These are phyloP conservation scores for Chlamydomonas sp. DNA, from an alignment of 139 green algal genomes.

Conservation along the genomic window DNA sequence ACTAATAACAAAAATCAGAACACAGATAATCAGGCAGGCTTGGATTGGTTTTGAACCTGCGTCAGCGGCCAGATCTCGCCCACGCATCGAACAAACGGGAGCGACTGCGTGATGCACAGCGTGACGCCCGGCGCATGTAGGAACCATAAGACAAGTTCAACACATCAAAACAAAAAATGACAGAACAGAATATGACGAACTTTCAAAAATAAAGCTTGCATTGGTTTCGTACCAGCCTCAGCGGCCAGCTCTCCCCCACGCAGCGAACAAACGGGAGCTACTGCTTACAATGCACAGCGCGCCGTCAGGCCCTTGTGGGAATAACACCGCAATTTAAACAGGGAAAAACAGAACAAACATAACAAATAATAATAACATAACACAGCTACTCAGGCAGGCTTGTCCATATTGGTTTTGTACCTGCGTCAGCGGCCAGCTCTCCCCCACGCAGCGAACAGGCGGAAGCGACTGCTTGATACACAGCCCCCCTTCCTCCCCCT, in stretches of 20 bases:
- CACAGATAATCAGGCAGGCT: background rate
- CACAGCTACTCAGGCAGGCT: background rate
- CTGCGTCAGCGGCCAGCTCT: constrained; percentile 80
- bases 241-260: constrained; percentile 59
- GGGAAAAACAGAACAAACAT: background rate
- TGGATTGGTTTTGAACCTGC: constrained; percentile 41
- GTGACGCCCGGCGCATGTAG: too few relatives aligned
- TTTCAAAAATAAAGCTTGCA: too few relatives aligned
- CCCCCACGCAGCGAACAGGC: background rate
- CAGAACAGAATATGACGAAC: too few relatives aligned
- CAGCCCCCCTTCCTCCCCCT: too few relatives aligned
- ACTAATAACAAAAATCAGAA: background rate
- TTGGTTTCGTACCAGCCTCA: background rate
- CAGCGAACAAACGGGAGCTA: constrained; percentile 10
- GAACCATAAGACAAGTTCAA: too few relatives aligned
- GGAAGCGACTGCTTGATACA: background rate
- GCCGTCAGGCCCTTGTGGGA: too few relatives aligned
- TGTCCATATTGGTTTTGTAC: constrained; percentile 35
- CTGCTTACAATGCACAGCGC: too few relatives aligned
- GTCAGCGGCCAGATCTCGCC: constrained; percentile 87
- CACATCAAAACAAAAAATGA: too few relatives aligned
- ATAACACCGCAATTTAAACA: too few relatives aligned
- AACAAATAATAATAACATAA: background rate
- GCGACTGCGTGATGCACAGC: constrained; percentile 30
- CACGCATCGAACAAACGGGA: constrained; percentile 76